Evolutionary conservation across 306 rosid species (phyloP).

Genomic region (barrel medic (Medicago truncatula)): DNA sequence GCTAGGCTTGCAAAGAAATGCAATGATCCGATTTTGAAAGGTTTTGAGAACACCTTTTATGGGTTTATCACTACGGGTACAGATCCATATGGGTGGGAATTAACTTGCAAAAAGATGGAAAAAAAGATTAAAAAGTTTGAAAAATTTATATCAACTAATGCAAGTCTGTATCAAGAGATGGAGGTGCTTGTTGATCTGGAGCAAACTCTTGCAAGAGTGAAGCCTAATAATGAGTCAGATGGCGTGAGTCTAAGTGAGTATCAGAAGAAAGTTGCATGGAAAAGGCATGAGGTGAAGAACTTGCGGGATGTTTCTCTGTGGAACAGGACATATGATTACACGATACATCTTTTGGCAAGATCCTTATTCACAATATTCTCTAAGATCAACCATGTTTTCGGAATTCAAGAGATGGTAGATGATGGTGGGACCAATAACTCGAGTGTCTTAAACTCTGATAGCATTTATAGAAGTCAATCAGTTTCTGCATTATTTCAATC

Average conservation of each 20-base stretch:
- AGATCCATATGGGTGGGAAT: slow-evolving; percentile 83
- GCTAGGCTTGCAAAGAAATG: slow-evolving; percentile 93
- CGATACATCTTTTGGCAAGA: slow-evolving; percentile 77
- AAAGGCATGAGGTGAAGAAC: slow-evolving; percentile 77
- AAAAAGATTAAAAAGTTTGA: slow-evolving; percentile 88
- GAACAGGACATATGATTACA: slow-evolving; percentile 88
- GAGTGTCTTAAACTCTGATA: slow-evolving; percentile 58
- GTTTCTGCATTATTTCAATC: slow-evolving; percentile 76
- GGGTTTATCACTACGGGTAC: slow-evolving; percentile 56
- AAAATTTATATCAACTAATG: slow-evolving; percentile 68
- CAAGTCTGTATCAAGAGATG: slow-evolving; percentile 87
- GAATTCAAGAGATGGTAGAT: slow-evolving; percentile 61
- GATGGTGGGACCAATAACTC: slow-evolving; percentile 55
- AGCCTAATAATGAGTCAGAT: slow-evolving; percentile 56
- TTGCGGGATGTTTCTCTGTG: slow-evolving; percentile 77
- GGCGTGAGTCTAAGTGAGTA: slow-evolving; percentile 61
- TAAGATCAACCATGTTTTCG: slow-evolving; percentile 81
- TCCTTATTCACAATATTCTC: slow-evolving; percentile 77
- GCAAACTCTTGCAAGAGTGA: slow-evolving; percentile 76
- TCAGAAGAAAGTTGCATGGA: slow-evolving; percentile 81
- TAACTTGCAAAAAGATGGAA: slow-evolving; percentile 81
- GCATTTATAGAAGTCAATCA: slow-evolving; percentile 73
- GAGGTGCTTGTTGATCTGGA: slow-evolving; percentile 85
- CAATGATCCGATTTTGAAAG: slow-evolving; percentile 72
- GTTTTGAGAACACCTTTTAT: slow-evolving; percentile 65